Percentiles rank a stretch among this genome's conserved stretches.
phyloP scores from a whole-genome alignment of 306 rosid genomes.

The Vigna angularis region DNA sequence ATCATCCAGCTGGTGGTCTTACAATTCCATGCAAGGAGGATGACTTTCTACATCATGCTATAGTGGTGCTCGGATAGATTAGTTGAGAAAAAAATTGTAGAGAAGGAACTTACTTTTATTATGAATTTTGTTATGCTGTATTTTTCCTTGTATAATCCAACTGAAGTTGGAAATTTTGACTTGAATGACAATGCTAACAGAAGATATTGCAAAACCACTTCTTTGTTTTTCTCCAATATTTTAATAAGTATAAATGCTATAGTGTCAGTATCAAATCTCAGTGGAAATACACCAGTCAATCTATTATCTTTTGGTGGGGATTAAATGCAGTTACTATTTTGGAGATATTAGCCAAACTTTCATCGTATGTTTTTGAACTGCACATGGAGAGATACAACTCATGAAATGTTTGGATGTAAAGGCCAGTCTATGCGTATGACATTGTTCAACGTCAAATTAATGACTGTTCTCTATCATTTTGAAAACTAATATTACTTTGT shows the following conservation, averaged over 20 bases:
- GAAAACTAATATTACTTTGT: no score
- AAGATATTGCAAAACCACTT: neutral
- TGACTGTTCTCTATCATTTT: no score
- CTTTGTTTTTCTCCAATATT: neutral
- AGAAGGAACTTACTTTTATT: slow-evolving; percentile 1
- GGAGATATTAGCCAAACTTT: slow-evolving; percentile 9
- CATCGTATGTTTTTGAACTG: neutral
- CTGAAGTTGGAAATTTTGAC: slow-evolving; percentile 9
- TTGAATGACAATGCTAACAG: neutral
- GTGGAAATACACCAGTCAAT: neutral
- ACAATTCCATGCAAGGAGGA: slow-evolving; percentile 51
- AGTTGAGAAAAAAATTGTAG: slow-evolving; percentile 30
- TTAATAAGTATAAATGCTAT: neutral
- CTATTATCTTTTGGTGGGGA: neutral
- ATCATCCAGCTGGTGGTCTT: slow-evolving; percentile 53
- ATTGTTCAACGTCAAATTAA: no score
- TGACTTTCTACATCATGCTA: slow-evolving; percentile 34
- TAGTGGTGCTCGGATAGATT: slow-evolving; percentile 21
- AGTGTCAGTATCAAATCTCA: neutral
- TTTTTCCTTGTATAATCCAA: neutral
- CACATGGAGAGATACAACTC: neutral
- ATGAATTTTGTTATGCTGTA: neutral
- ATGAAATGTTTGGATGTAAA: neutral
- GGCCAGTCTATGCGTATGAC: no score
- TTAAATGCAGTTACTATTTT: neutral